These are phyloP conservation scores for Pseudocercospora fijiensis DNA, from an alignment of 2,329 filamentous ascomycete genomes.

Conservation along the genomic window DNA sequence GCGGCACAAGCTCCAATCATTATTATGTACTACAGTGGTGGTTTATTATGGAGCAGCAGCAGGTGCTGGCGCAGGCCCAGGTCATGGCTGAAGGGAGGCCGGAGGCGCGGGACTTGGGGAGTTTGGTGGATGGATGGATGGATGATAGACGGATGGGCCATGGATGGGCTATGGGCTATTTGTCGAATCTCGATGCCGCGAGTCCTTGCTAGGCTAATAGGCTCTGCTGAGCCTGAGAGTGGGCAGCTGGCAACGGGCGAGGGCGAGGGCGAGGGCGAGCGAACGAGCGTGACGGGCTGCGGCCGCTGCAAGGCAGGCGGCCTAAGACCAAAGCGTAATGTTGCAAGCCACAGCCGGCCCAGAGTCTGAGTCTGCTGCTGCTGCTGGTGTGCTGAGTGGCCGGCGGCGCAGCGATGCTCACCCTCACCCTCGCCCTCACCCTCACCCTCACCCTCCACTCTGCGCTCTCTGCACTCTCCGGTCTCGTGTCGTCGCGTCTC, in stretches of 20 bases:
- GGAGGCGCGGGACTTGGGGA: background rate
- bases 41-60: constrained; percentile 2
- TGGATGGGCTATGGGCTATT: constrained; percentile 6
- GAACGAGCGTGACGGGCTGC: background rate
- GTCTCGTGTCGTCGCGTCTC: no score
- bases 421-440: background rate
- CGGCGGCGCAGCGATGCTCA: background rate
- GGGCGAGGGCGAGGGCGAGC: background rate
- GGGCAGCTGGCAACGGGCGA: background rate
- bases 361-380: background rate
- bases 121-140: background rate
- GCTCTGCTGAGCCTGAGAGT: background rate
- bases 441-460: no score
- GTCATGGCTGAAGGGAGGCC: constrained; percentile 6
- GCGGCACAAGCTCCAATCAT: constrained; percentile 3
- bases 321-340: background rate
- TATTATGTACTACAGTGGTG: background rate
- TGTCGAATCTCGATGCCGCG: background rate
- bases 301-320: background rate
- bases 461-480: background rate
- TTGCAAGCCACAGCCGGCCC: background rate
- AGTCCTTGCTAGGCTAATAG: background rate
- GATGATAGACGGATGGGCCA: constrained; percentile 6
- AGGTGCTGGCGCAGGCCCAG: constrained; percentile 9
- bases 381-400: constrained; percentile 3